Evolutionary conservation across 1,284 basidiomycete genomes (phyloP), one percentile per base, ranked within the genome.

Genomic region (Neolentinus lepideus): DNA sequence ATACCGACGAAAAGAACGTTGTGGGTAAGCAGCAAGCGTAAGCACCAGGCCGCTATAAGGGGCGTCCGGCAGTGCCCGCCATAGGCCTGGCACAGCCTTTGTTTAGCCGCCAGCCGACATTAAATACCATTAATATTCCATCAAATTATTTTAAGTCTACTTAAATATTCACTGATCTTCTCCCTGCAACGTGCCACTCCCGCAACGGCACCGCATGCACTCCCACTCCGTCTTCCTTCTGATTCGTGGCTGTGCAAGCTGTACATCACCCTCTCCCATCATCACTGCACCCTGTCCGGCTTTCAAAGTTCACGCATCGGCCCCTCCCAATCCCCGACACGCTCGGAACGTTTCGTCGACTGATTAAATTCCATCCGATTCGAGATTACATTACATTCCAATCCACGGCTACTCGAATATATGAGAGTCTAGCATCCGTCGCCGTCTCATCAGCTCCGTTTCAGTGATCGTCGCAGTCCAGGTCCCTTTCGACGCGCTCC

Each of bases 361-460:
- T 26, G 22, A 26, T 29, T 47, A 25, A 47, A n/a, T n/a, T 47
- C 8, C 19, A 47, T 19, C 11, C 9, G 45, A 26, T 24, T 22
- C 4, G 25, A 3, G 24, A 6, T 25, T 21, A 25, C 8, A 26
- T 25, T 50, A 50, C 47, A 50, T 50, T 4, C 25, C 47, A 6
- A 29, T n/a, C 16, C 24, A 16, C 43, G 24, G 10, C 16, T 47
- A 47, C 53, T 47, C 46, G 55, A 79, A 76, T 16, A 78, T 71
- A 64, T 87, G 84, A 35, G 84, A 75, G 62, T 88, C 85, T 54
- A 88, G 68, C 66, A 88, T 62, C 60, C 91, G 75, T 58, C 92
- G 75, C 56, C 92, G 72, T 65, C 88, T 71, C 81, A 93, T 85
- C 65, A 94, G 68, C 71, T 93, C 91, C 11, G 76, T 83, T 71